Evolutionary conservation across 176 grass and related monocot species (phyloP), one percentile per base, ranked within the genome.

Genomic region (Ampelocalamus luodianensis): DNA sequence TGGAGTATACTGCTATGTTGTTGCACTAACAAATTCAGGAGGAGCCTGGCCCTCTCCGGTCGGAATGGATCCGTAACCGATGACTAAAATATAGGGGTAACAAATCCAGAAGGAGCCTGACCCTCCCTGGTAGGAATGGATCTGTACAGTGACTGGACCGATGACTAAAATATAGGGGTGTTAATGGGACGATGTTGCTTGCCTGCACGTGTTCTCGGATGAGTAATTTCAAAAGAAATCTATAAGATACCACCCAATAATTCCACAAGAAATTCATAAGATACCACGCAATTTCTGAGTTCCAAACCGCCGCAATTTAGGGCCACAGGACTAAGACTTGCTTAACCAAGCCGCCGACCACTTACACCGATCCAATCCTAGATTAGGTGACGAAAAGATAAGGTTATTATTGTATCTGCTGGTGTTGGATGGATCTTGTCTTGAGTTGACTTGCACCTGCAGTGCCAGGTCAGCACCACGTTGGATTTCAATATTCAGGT

Each of bases 351-450:
- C 1, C 24, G 5, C 37, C 22, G 27, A 48, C 14, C 46, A n/a
- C 54, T 6, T 48, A 16, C 17, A 60, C 67, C 6, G n/a, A 45
- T 12, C 3, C 2, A 29, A 15, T 61, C 15, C 16, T 46, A 34
- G 71, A 40, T 26, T 17, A 50, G 10, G 68, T 15, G 9, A 3
- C 6, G 17, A 40, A 54, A 51, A 4, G 40, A 14, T 32, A 15
- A 61, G 17, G 10, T 8, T 23, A 5, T 13, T 7, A 20, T 65
- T 50, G 11, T n/a, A 55, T 24, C 20, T 16, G 64, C 46, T 3
- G 16, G 64, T 68, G 26, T 18, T 29, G 22, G 5, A 14, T 54
- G 23, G 82, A 85, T 85, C 54, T 79, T 72, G 84, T 42, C 55
- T 79, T n/a, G n/a, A n/a, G n/a, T n/a, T n/a, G n/a, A n/a, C n/a